Percentiles rank a stretch among this genome's conserved stretches.
Conservation (phyloP, 345 rosid species). For the Gossypium thurberi region DNA sequence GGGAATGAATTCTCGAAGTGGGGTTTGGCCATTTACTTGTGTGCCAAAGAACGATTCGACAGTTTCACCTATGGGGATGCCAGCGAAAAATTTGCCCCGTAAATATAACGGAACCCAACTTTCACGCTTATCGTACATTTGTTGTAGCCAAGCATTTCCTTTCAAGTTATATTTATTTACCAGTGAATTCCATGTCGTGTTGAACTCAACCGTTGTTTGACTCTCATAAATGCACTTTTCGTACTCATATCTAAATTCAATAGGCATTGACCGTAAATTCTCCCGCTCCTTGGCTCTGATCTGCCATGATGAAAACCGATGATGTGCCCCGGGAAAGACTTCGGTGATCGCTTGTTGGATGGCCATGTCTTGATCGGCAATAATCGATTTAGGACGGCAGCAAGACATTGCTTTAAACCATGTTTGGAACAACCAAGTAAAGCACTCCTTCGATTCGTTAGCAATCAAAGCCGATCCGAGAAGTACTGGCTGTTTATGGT, state of each 20-base stretch:
- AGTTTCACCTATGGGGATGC: conserved; percentile 52
- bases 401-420: conserved; percentile 82
- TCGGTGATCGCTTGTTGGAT: conserved; percentile 62
- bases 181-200: conserved; percentile 56
- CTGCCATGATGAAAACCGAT: conserved; percentile 77
- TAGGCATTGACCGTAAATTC: conserved; percentile 42
- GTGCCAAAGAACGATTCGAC: conserved; percentile 58
- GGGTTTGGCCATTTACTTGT: conserved; percentile 47
- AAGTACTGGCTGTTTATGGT: conserved; percentile 82
- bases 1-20: conserved; percentile 51
- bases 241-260: conserved; percentile 56
- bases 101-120: conserved; percentile 76
- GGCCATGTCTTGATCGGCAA: conserved; percentile 76
- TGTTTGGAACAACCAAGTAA: conserved; percentile 73
- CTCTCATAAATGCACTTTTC: conserved; percentile 67
- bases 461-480: conserved; percentile 82
- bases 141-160: conserved; percentile 64
- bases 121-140: conserved; percentile 61
- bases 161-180: conserved; percentile 51
- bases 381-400: conserved; percentile 57
- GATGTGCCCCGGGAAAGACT: conserved; percentile 71
- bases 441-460: conserved; percentile 61
- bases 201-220: conserved; percentile 58
- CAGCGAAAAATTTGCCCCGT: conserved; percentile 65
- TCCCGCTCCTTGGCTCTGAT: conserved; percentile 57